phyloP scores from a whole-genome alignment of 2,329 filamentous ascomycete species.

The Paracoccidioides brasiliensis region DNA sequence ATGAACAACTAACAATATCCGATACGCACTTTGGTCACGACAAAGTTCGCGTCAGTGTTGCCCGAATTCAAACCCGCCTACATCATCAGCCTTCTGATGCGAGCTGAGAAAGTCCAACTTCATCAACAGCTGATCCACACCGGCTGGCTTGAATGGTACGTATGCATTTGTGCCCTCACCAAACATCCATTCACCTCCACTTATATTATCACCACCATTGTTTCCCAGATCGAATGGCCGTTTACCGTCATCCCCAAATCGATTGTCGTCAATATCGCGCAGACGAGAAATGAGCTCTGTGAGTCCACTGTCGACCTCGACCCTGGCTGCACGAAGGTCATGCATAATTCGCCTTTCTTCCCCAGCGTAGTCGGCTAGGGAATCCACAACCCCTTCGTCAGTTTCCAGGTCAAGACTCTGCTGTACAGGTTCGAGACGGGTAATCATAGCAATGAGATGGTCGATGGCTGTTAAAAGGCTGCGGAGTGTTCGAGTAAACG shows the following conservation, averaged over 20 bases:
- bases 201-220: slow-evolving; percentile 19
- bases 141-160: slow-evolving; percentile 58
- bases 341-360: slow-evolving; percentile 58
- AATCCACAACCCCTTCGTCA: slow-evolving; percentile 69
- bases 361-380: slow-evolving; percentile 54
- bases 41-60: neutral
- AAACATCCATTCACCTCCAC: slow-evolving; percentile 20
- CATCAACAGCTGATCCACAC: slow-evolving; percentile 77
- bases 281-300: slow-evolving; percentile 46
- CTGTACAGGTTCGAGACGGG: slow-evolving; percentile 64
- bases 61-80: slow-evolving; percentile 4
- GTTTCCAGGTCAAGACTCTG: slow-evolving; percentile 65
- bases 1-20: neutral
- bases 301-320: slow-evolving; percentile 53
- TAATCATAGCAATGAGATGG: slow-evolving; percentile 62
- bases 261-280: slow-evolving; percentile 47
- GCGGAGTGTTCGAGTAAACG: slow-evolving; percentile 29
- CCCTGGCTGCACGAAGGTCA: slow-evolving; percentile 52
- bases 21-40: neutral
- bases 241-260: slow-evolving; percentile 29
- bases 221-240: slow-evolving; percentile 21
- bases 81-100: slow-evolving; percentile 7
- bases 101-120: slow-evolving; percentile 56
- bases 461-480: slow-evolving; percentile 48
- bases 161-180: slow-evolving; percentile 37